phyloP scores from a whole-genome alignment of 2,329 filamentous ascomycete species.

The Cytospora piceae region DNA sequence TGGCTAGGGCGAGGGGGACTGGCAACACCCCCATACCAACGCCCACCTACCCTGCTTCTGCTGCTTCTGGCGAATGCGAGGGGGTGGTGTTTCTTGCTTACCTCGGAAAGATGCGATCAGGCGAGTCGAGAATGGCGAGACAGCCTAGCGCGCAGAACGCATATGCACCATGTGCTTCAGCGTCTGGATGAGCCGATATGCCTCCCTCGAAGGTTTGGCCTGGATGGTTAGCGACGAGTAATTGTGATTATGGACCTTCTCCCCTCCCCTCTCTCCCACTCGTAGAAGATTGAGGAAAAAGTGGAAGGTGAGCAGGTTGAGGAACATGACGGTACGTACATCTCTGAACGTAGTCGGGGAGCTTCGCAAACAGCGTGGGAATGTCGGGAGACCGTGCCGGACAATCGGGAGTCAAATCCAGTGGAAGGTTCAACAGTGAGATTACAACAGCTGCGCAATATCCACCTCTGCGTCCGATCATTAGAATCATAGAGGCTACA shows the following conservation, averaged over 20 bases:
- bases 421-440: constrained; percentile 79
- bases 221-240: constrained; percentile 42
- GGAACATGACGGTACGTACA: constrained; percentile 61
- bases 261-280: neutral
- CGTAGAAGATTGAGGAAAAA: constrained; percentile 1
- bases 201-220: constrained; percentile 95
- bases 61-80: neutral
- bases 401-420: constrained; percentile 74
- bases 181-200: constrained; percentile 80
- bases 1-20: constrained; percentile 34
- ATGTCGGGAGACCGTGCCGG: constrained; percentile 64
- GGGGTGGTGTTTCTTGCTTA: constrained; percentile 47
- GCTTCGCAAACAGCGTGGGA: constrained; percentile 67
- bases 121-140: constrained; percentile 81
- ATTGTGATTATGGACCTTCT: constrained; percentile 6
- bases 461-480: constrained; percentile 65
- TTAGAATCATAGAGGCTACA: constrained; percentile 12
- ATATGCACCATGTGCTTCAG: constrained; percentile 95
- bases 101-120: constrained; percentile 73
- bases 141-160: constrained; percentile 92
- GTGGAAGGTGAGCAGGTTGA: constrained; percentile 19
- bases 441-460: constrained; percentile 90
- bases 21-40: constrained; percentile 16
- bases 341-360: constrained; percentile 78
- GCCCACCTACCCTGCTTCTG: neutral